A percentile compares a stretch with the other conserved stretches of the same genome.
These are phyloP conservation scores for Flaveria brownii DNA, from an alignment of 129 eudicot genomes.

Conservation along the genomic window DNA sequence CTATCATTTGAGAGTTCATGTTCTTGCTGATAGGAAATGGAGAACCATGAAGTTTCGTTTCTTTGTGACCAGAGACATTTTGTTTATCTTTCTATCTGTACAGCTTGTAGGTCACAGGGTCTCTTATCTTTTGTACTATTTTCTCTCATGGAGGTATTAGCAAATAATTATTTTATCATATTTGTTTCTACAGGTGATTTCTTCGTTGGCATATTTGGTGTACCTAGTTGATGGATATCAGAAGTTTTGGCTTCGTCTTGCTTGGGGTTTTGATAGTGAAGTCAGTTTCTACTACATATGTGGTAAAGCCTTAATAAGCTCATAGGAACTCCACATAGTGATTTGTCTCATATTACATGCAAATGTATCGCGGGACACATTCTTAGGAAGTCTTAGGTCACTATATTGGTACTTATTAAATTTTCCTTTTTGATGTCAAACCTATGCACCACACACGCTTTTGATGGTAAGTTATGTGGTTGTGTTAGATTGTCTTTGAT, in stretches of 20 bases:
- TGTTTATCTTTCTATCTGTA: conserved; percentile 85
- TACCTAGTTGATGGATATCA: conserved; percentile 73
- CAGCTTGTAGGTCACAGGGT: conserved; percentile 68
- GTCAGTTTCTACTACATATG: conserved; percentile 82
- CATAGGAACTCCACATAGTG: not conserved
- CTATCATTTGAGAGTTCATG: conserved; percentile 94
- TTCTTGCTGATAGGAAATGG: conserved; percentile 93
- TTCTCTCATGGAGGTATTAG: not conserved
- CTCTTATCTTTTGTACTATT: conserved; percentile 16
- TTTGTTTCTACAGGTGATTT: conserved; percentile 62
- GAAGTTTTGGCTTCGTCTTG: conserved; percentile 79
- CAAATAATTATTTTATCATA: not conserved
- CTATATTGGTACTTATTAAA: not conserved
- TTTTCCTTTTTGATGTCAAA: not conserved
- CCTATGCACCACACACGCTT: not conserved
- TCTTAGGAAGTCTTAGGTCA: conserved; percentile 14
- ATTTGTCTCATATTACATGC: not conserved
- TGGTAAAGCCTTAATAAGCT: conserved; percentile 51
- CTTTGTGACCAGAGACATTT: conserved; percentile 93
- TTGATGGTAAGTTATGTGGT: not conserved
- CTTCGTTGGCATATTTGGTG: conserved; percentile 72
- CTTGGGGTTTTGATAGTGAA: conserved; percentile 87
- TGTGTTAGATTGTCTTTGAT: not conserved
- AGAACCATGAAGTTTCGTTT: conserved; percentile 93
- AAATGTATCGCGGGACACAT: not conserved